Conservation (phyloP, 495 filamentous ascomycete species). For the Penicillium lividum region DNA sequence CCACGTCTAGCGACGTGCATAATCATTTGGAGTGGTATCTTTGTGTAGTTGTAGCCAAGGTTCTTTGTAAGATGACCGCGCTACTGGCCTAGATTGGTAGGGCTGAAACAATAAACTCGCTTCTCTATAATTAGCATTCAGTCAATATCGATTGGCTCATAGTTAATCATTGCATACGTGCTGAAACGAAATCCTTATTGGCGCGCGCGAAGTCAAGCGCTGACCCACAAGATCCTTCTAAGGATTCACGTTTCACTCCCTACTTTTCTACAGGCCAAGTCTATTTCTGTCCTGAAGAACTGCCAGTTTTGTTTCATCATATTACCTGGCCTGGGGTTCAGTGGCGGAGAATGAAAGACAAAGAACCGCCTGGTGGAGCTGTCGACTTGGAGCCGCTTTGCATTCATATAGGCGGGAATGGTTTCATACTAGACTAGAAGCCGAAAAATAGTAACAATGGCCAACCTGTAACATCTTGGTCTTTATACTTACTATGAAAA, state of each 20-base stretch:
- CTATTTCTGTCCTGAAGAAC: constrained; percentile 12
- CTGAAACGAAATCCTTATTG: constrained; percentile 21
- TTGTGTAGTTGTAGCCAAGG: background rate
- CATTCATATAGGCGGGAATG: background rate
- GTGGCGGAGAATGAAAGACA: constrained; percentile 15
- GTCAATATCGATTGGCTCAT: constrained; percentile 20
- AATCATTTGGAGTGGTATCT: constrained; percentile 2
- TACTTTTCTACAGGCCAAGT: constrained; percentile 1
- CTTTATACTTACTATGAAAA: background rate
- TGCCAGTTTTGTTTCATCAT: constrained; percentile 21
- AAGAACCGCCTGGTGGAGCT: constrained; percentile 15
- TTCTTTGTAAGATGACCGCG: constrained; percentile 1
- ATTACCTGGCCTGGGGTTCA: background rate
- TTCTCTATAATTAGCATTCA: background rate
- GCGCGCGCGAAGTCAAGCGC: constrained; percentile 31
- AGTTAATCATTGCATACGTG: background rate
- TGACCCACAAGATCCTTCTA: constrained; percentile 2
- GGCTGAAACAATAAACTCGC: background rate
- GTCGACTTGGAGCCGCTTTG: constrained; percentile 14
- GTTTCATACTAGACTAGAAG: constrained; percentile 22
- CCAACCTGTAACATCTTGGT: background rate
- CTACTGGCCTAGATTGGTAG: background rate
- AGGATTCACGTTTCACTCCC: background rate
- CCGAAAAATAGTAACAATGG: constrained; percentile 23
- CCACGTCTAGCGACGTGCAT: constrained; percentile 27